Base-by-base conservation (phyloP, 306 rosid species). In the Arachis hypogaea region DNA sequence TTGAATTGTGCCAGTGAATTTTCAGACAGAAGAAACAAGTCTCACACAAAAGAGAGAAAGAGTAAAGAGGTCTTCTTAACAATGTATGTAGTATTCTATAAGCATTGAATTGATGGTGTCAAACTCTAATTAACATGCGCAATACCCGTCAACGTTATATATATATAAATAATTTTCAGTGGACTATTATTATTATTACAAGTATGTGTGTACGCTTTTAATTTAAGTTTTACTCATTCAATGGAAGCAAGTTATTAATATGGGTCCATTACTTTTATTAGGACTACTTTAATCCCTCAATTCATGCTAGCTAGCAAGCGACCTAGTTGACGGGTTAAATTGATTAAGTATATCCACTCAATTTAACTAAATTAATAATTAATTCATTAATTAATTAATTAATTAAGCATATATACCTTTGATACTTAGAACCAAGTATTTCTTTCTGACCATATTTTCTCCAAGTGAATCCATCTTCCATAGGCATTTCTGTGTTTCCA, bases 371-470 rank as follows among this genome's bases (percentile, higher is more conserved):
- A 22, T 22, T 22, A 18, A 18, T 18, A 18, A 18, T 18, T 18
- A 18, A 74, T 41, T 57, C 63, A 56, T 42, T 8, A 42, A 56
- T 22, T 33, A 38, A 70, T 47, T 36, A 65, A 73, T 72, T 49
- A 65, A 59, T 4, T 45, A 29, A 1, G 1, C 1, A 14, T 14
- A 14, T 14, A 1, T 0, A 92, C 98, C 96, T 93, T 41, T 93
- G 95, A 59, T 78, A 72, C 42, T 11, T 81, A 61, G 80, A 73
- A 43, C 93, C 92, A 65, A 87, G 85, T 11, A 93, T 93, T 73
- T 87, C 96, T 73, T 93, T 93, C 66, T 93, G 97, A 61, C 98
- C 98, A 66, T 93, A 93, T 72, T 93, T 93, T 40, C 98, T 78
- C 96, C 98, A 93, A 4, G 91, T 87, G 78, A 71, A 88, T 5